A percentile compares a stretch with the other conserved stretches of the same genome.
Evolutionary conservation across 768 basidiomycete species (phyloP).

Genomic region (Leucosporidium yakuticum): DNA sequence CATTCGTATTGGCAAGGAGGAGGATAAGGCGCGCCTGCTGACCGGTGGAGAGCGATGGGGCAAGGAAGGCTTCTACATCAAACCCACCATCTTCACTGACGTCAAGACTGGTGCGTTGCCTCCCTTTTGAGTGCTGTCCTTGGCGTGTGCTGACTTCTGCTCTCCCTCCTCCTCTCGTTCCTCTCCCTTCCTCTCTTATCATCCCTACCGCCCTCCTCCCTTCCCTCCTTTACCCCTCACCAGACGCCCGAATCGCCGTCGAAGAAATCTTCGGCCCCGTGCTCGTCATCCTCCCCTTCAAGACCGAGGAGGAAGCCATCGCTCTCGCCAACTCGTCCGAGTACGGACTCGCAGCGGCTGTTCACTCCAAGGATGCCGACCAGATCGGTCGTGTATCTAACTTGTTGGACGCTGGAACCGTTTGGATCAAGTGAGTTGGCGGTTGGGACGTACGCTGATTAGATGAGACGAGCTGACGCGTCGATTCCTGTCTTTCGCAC

Average conservation of each 20-base stretch:
- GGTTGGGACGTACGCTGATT: neutral
- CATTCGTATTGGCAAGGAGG: conserved; percentile 74
- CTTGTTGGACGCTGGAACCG: conserved; percentile 58
- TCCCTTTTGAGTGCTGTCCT: conserved; percentile 56
- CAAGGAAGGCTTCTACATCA: conserved; percentile 76
- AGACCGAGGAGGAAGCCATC: conserved; percentile 80
- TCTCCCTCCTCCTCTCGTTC: conserved; percentile 31
- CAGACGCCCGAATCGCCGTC: neutral
- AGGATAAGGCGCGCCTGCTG: conserved; percentile 65
- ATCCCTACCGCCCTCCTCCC: conserved; percentile 23
- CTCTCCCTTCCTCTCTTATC: conserved; percentile 14
- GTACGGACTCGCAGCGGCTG: conserved; percentile 86
- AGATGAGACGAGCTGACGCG: neutral
- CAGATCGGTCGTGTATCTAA: conserved; percentile 67
- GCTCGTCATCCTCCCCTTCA: conserved; percentile 69
- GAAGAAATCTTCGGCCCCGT: conserved; percentile 93
- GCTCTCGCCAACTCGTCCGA: conserved; percentile 75
- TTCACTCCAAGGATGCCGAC: conserved; percentile 71
- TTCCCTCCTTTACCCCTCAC: conserved; percentile 43
- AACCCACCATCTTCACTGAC: conserved; percentile 86
- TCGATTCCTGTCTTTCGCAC: neutral
- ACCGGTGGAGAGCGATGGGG: conserved; percentile 69
- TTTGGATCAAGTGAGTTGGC: conserved; percentile 68
- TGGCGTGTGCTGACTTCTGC: too few species aligned
- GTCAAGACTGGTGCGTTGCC: conserved; percentile 71